Evolutionary conservation across 2,329 filamentous ascomycete genomes (phyloP), one percentile per base, ranked within the genome.

Genomic region (Paecilomyces dactylethromorphus): DNA sequence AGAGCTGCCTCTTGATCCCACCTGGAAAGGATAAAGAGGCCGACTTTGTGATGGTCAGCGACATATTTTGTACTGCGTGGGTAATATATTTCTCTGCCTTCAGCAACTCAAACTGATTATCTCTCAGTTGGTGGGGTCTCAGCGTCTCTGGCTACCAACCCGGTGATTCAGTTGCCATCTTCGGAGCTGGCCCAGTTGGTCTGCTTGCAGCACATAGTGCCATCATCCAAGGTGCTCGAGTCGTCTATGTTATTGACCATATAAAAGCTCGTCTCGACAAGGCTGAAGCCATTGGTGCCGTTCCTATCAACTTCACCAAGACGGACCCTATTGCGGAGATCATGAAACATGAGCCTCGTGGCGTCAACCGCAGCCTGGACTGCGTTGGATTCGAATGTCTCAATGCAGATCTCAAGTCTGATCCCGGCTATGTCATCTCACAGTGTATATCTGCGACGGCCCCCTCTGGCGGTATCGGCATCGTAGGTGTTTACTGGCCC

Each of bases 171-270:
- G 80, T 88, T 1, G 85, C 84, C 0, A 80, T 88, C 1, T 88
- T 87, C 59, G 86, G 85, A 0, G 84, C 82, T 2, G 84, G 85
- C 0, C 85, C 86, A 0, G 85, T 88, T 1, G 86, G 86, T 1
- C 71, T 88, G 3, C 87, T 88, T 81, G 84, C 85, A 2, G 86
- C 86, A 3, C 88, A 88, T 69, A 85, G 81, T 0, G 86, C 82
- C 0, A 71, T 81, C 0, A 70, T 88, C 2, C 79, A 85, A 0
- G 86, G 86, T 2, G 86, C 85, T 1, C 83, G 81, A 8, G 79
- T 76, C 13, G 82, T 89, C 0, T 88, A 78, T 57, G 83, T 86
- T 0, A 83, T 89, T 3, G 87, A 89, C 62, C 81, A 82, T 26
- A 84, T 88, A 0, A 77, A 79, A 0, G 84, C 86, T 66, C 78